Evolutionary conservation across 352 stramenopile genomes (phyloP).

Genomic region (Phytopythium sindhum): DNA sequence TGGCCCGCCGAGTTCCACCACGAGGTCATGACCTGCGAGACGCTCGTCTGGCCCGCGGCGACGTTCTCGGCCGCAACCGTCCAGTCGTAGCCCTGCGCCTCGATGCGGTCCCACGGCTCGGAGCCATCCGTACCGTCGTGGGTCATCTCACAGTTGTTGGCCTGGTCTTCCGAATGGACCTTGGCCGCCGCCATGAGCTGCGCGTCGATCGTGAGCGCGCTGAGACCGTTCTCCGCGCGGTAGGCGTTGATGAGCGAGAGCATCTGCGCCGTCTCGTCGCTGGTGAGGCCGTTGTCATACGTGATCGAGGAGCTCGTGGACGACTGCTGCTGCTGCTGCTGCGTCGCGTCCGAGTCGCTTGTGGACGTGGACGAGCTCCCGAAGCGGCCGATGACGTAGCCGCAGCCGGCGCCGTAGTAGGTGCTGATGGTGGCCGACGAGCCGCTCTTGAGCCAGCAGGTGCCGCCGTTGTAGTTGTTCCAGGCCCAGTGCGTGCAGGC

Average conservation of each 20-base stretch:
- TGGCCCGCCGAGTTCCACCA: slow-evolving; percentile 49
- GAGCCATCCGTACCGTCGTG: slow-evolving; percentile 32
- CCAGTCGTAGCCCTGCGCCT: slow-evolving; percentile 37
- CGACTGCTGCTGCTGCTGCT: slow-evolving; percentile 5
- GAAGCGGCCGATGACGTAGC: slow-evolving; percentile 23
- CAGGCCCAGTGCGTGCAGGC: slow-evolving; percentile 26
- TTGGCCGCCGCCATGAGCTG: slow-evolving; percentile 10
- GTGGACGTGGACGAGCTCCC: neutral
- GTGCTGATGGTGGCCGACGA: slow-evolving; percentile 4
- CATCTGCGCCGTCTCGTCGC: slow-evolving; percentile 21
- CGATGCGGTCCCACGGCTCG: slow-evolving; percentile 26
- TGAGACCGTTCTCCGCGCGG: slow-evolving; percentile 28
- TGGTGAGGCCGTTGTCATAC: slow-evolving; percentile 15
- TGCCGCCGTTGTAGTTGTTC: slow-evolving; percentile 28
- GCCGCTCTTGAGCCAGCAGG: slow-evolving; percentile 27
- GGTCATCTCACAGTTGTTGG: slow-evolving; percentile 33
- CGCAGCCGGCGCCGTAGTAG: slow-evolving; percentile 20
- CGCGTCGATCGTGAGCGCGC: slow-evolving; percentile 26
- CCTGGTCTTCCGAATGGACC: slow-evolving; percentile 30
- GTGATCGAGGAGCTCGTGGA: neutral
- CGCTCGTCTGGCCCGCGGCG: slow-evolving; percentile 32
- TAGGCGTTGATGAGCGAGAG: slow-evolving; percentile 32
- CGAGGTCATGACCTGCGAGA: slow-evolving; percentile 36
- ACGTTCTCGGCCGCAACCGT: slow-evolving; percentile 41
- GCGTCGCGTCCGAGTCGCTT: neutral